These are phyloP conservation scores for Pichia occidentalis DNA, from an alignment of 805 yeast species.

Conservation along the genomic window DNA sequence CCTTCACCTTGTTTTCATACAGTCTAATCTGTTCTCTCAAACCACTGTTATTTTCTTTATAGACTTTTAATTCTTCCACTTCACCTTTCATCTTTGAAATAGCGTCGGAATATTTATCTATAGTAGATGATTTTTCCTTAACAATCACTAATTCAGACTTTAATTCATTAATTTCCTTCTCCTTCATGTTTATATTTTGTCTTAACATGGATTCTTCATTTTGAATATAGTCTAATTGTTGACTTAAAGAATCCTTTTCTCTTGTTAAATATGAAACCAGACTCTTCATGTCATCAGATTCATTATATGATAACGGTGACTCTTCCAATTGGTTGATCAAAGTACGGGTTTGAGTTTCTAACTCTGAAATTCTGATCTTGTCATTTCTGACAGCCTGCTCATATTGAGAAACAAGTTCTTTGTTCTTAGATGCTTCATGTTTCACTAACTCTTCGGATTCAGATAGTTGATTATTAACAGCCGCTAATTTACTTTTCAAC, in stretches of 20 bases:
- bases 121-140: slow-evolving; percentile 19
- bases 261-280: slow-evolving; percentile 59
- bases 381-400: slow-evolving; percentile 44
- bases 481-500: slow-evolving; percentile 26
- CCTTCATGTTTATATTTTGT: slow-evolving; percentile 41
- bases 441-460: slow-evolving; percentile 30
- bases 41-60: slow-evolving; percentile 25
- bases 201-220: slow-evolving; percentile 51
- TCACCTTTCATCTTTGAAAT: slow-evolving; percentile 24
- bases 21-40: slow-evolving; percentile 21
- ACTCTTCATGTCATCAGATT: slow-evolving; percentile 38
- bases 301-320: slow-evolving; percentile 15
- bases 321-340: slow-evolving; percentile 59
- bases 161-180: slow-evolving; percentile 45
- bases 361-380: slow-evolving; percentile 43
- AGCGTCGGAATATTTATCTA: slow-evolving; percentile 19
- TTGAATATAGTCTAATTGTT: slow-evolving; percentile 44
- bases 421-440: slow-evolving; percentile 40
- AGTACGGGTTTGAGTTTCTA: slow-evolving; percentile 61
- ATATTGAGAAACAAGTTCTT: slow-evolving; percentile 33
- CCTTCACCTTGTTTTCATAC: slow-evolving; percentile 11
- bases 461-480: slow-evolving; percentile 33
- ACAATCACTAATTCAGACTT: slow-evolving; percentile 39
- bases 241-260: slow-evolving; percentile 65
- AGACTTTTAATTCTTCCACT: slow-evolving; percentile 24